Base-by-base conservation (phyloP, 177 flowering plant species). In the Vitis hybrid region DNA sequence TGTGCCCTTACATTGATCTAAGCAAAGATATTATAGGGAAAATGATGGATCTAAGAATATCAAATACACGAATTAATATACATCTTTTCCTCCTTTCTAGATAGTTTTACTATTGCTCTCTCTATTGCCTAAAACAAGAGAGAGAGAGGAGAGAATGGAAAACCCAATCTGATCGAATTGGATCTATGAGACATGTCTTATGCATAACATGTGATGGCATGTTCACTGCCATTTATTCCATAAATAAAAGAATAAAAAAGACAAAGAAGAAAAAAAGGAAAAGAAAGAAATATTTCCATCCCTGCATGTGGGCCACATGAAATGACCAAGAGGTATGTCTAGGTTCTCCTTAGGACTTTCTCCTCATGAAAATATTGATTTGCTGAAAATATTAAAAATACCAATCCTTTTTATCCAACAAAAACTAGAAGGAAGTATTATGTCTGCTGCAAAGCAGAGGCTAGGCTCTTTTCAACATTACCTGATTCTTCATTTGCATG, bases 401-500 rank as follows among this genome's bases (percentile, higher is more conserved):
- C 46, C 46, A 41, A 41, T 41, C 46, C 30, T 27, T 27, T 27
- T 27, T 27, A 27, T 27, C 30, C 30, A 27, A 27, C 5, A 27
- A 27, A 27, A 27, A 27, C 30, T 27, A 27, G 30, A 27, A 27
- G 4, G 30, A 27, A 27, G 30, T 27, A 27, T 27, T 41, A 41
- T 41, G 17, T 48, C 9, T 46, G 24, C 35, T 32, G 27, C 4
- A 18, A 55, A n/a, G n/a, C 5, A 12, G 8, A 8, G n/a, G 6
- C 63, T 58, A 54, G 18, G 32, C 49, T 46, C 18, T 66, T 11
- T 56, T 24, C 35, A 62, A 49, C 41, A 57, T 70, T 63, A 88
- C 94, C 94, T 79, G 92, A 82, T 67, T 85, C 87, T 82, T 90
- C 94, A 75, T 88, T 75, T 66, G 92, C 91, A 83, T 88, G 94